Evolutionary conservation across 2,329 filamentous ascomycete genomes (phyloP).

Genomic region (Trichoderma hamatum): DNA sequence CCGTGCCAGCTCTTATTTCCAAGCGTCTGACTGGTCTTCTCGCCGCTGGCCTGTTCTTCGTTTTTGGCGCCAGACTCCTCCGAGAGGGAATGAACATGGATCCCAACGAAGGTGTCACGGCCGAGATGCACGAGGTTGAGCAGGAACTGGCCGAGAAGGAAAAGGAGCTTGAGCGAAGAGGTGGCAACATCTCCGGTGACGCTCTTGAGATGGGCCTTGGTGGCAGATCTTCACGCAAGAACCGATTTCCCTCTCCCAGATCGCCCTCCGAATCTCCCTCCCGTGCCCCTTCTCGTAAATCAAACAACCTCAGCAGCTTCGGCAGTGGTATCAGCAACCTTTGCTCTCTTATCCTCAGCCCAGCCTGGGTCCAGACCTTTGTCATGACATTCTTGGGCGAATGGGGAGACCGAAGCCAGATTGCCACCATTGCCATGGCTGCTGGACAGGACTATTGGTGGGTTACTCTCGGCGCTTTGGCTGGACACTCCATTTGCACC

Average conservation of each 20-base stretch:
- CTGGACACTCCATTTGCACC: slow-evolving; percentile 88
- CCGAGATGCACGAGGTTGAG: slow-evolving; percentile 98
- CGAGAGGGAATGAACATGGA: slow-evolving; percentile 88
- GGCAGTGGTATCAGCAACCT: slow-evolving; percentile 78
- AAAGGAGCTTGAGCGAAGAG: slow-evolving; percentile 68
- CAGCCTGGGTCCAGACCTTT: slow-evolving; percentile 98
- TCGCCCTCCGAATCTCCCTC: slow-evolving; percentile 78
- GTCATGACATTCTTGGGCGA: slow-evolving; percentile 98
- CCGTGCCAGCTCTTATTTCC: slow-evolving; percentile 85
- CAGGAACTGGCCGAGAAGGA: slow-evolving; percentile 93
- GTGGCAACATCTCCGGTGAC: slow-evolving; percentile 70
- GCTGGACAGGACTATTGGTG: slow-evolving; percentile 99
- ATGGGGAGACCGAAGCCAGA: slow-evolving; percentile 97
- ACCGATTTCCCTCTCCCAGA: slow-evolving; percentile 76
- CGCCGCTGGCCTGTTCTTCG: slow-evolving; percentile 80
- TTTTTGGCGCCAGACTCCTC: slow-evolving; percentile 84
- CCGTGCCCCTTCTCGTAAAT: slow-evolving; percentile 57
- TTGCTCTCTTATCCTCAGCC: slow-evolving; percentile 83
- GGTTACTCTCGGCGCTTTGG: slow-evolving; percentile 87
- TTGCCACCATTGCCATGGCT: slow-evolving; percentile 98
- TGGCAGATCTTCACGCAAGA: slow-evolving; percentile 72
- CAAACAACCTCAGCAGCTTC: slow-evolving; percentile 43
- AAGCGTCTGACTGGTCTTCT: slow-evolving; percentile 89
- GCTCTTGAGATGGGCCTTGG: slow-evolving; percentile 77
- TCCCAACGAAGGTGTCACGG: slow-evolving; percentile 85